Percentiles rank a stretch among this genome's conserved stretches.
Conservation (phyloP, 306 rosid species). For the Dryas alaskensis region DNA sequence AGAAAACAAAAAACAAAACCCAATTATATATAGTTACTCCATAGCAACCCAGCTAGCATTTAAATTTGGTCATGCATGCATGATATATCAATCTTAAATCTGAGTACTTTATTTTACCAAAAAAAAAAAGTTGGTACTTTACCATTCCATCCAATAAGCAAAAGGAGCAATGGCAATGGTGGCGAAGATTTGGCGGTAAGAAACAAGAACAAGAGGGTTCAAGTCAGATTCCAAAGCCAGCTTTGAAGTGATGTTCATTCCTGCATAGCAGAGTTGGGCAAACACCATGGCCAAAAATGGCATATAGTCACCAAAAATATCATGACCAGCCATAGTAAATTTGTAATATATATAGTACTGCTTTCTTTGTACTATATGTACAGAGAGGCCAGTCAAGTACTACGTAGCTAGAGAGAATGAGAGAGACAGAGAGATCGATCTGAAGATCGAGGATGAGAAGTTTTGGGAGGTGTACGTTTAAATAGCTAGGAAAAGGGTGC, state of each 20-base stretch:
- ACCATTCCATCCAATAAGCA: constrained; percentile 71
- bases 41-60: too few species aligned
- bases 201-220: constrained; percentile 75
- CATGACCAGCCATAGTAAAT: background rate
- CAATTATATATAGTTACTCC: too few species aligned
- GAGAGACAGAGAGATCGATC: background rate
- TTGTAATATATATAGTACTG: constrained; percentile 5
- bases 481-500: background rate
- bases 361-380: background rate
- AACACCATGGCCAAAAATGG: constrained; percentile 58
- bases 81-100: background rate
- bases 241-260: constrained; percentile 76
- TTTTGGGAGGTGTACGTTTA: background rate
- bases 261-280: constrained; percentile 55
- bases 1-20: too few species aligned
- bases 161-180: constrained; percentile 64
- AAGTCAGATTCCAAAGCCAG: constrained; percentile 72
- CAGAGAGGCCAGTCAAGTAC: too few species aligned
- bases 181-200: constrained; percentile 80
- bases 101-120: background rate
- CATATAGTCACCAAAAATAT: constrained; percentile 21
- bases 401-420: background rate
- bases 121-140: background rate
- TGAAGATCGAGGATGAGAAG: background rate
- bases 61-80: background rate